These are phyloP conservation scores for Penicillium goetzii DNA, from an alignment of 495 filamentous ascomycete species.

Conservation along the genomic window DNA sequence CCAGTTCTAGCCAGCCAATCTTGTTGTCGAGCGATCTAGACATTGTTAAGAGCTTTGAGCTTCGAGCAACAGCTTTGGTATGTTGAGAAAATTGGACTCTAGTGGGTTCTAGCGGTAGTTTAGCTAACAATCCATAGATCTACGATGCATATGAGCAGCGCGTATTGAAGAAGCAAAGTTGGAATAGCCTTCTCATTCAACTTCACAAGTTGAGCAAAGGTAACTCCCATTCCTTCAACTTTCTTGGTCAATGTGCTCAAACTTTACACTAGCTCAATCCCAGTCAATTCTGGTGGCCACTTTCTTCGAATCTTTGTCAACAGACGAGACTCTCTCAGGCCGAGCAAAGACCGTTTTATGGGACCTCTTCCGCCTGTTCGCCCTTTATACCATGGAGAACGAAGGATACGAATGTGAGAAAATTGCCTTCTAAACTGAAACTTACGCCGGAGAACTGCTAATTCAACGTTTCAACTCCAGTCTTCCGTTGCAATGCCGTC, in stretches of 20 bases:
- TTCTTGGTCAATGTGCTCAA: background rate
- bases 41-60: conserved; percentile 46
- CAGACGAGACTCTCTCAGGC: conserved; percentile 29
- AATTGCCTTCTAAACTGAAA: too few species aligned
- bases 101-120: background rate
- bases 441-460: background rate
- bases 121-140: conserved; percentile 23
- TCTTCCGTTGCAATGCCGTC: conserved; percentile 44
- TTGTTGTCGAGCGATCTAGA: conserved; percentile 36
- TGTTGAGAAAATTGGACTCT: background rate
- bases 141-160: conserved; percentile 48
- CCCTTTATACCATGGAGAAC: conserved; percentile 46
- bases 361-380: conserved; percentile 49
- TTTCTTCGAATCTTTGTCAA: conserved; percentile 41
- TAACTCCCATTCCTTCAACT: background rate
- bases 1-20: background rate
- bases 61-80: conserved; percentile 45
- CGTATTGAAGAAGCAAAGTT: conserved; percentile 46
- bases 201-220: conserved; percentile 50
- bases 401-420: conserved; percentile 38
- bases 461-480: background rate
- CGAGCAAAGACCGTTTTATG: conserved; percentile 29
- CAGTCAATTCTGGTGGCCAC: conserved; percentile 49
- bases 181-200: conserved; percentile 51
- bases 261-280: conserved; percentile 39